Evolutionary conservation across 2,329 filamentous ascomycete species (phyloP), one percentile per base, ranked within the genome.

Genomic region (Paecilomyces formosus): DNA sequence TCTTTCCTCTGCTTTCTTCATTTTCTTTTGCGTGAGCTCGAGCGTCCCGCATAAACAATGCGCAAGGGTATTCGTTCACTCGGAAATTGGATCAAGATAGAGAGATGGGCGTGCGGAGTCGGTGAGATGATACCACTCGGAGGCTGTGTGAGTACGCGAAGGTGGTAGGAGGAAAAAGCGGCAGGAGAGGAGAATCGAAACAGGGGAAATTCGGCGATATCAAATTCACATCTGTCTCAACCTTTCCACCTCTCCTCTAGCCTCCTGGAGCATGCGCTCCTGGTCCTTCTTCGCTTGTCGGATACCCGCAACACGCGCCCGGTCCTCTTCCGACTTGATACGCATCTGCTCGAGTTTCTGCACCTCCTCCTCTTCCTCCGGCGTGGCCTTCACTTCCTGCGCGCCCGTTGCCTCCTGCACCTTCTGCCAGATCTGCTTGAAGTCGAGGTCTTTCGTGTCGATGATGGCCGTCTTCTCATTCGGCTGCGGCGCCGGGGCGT

Each of bases 241-340:
- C 65, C 71, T 76, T 62, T 76, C 75, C 24, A 76, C 71, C 60
- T 77, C 76, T 60, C 74, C 75, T 60, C 72, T 71, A 24, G 77
- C 76, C 60, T 74, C 74, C 61, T 73, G 69, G 62, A 79, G 63
- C 67, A 79, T 74, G 35, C 70, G 70, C 66, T 77, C 74, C 64
- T 79, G 73, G 59, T 78, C 76, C 67, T 74, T 74, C 67, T 75
- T 76, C 33, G 70, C 71, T 64, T 79, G 75, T 11, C 75, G 70
- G 57, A 75, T 74, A 50, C 57, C 66, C 18, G 66, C 66, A 54
- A 78, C 71, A 22, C 72, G 68, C 60, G 68, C 60, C 31, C 74
- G 68, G 65, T 79, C 77, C 56, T 68, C 63, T n/a, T 72, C 70
- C 49, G 73, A 68, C 63, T 71, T 67, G 52, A 65, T 64, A 21